Evolutionary conservation across 768 basidiomycete species (phyloP).

Genomic region (Suillus discolor): DNA sequence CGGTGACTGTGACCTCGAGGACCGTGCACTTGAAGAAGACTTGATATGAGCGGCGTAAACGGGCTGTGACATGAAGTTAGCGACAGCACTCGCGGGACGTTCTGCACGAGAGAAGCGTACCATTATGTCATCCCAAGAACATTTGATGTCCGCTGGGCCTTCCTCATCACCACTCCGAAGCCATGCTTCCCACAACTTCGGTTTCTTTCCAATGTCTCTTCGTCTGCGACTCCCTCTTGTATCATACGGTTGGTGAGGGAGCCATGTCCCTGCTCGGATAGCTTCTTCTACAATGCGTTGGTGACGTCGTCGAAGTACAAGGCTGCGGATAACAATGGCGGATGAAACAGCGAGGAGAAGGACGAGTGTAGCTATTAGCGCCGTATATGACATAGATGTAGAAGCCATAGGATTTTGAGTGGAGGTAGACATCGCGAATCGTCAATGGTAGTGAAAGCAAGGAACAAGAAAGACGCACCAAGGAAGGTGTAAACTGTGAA

Average conservation of each 20-base stretch:
- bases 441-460: slow-evolving; percentile 1
- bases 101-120: slow-evolving; percentile 17
- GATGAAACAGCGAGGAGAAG: slow-evolving; percentile 68
- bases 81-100: background rate
- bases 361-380: slow-evolving; percentile 63
- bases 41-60: slow-evolving; percentile 24
- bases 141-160: slow-evolving; percentile 16
- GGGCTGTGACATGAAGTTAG: slow-evolving; percentile 20
- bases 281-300: slow-evolving; percentile 62
- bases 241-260: slow-evolving; percentile 32
- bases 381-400: slow-evolving; percentile 36
- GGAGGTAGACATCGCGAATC: slow-evolving; percentile 22
- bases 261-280: slow-evolving; percentile 64
- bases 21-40: slow-evolving; percentile 15
- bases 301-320: slow-evolving; percentile 64
- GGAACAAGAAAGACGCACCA: slow-evolving; percentile 21
- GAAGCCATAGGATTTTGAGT: slow-evolving; percentile 7
- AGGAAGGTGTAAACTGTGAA: slow-evolving; percentile 35
- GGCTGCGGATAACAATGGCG: slow-evolving; percentile 66
- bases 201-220: slow-evolving; percentile 34
- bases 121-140: slow-evolving; percentile 31
- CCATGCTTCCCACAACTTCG: slow-evolving; percentile 32
- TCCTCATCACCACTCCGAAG: slow-evolving; percentile 18
- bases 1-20: background rate
- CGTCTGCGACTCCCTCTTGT: slow-evolving; percentile 20